Evolutionary conservation across 2,329 filamentous ascomycete genomes (phyloP).

Genomic region (Ceratocystis ficicola): DNA sequence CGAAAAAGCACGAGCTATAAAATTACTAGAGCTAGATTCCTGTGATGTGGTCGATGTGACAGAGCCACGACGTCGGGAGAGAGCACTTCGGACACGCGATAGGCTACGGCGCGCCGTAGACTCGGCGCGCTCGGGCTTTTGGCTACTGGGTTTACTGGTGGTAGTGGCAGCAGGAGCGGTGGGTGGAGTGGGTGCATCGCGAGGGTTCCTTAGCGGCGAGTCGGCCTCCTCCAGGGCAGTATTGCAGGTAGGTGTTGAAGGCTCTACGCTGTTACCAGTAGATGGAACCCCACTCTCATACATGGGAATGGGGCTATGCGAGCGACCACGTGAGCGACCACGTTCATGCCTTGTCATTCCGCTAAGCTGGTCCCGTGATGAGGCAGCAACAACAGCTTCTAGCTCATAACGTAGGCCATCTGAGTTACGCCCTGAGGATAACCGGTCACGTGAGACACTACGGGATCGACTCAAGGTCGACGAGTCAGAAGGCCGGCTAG

Average conservation of each 20-base stretch:
- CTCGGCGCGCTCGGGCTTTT: conserved; percentile 9
- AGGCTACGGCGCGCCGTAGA: conserved; percentile 34
- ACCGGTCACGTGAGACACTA: conserved; percentile 9
- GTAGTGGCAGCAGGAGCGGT: conserved; percentile 22
- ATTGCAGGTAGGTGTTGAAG: conserved; percentile 27
- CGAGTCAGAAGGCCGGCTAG: conserved; percentile 38
- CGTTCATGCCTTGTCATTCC: conserved; percentile 1
- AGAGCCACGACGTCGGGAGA: conserved; percentile 38
- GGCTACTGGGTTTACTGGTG: conserved; percentile 24
- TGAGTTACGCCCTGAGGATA: conserved; percentile 9
- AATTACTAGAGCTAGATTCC: conserved; percentile 10
- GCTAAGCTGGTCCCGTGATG: background rate
- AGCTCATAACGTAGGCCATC: background rate
- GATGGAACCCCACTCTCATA: background rate
- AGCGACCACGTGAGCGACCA: conserved; percentile 6
- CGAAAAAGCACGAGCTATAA: conserved; percentile 19
- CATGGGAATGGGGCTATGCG: conserved; percentile 9
- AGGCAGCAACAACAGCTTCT: background rate
- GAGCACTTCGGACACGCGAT: conserved; percentile 43
- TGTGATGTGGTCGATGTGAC: conserved; percentile 23
- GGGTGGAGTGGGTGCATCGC: conserved; percentile 45
- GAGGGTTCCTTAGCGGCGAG: conserved; percentile 50
- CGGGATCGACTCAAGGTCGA: conserved; percentile 29
- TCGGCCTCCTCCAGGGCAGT: conserved; percentile 42
- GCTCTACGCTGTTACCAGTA: background rate